Percentiles rank a stretch among this genome's conserved stretches.
Evolutionary conservation across 805 yeast species (phyloP).

Genomic region (Candida morakotiae): DNA sequence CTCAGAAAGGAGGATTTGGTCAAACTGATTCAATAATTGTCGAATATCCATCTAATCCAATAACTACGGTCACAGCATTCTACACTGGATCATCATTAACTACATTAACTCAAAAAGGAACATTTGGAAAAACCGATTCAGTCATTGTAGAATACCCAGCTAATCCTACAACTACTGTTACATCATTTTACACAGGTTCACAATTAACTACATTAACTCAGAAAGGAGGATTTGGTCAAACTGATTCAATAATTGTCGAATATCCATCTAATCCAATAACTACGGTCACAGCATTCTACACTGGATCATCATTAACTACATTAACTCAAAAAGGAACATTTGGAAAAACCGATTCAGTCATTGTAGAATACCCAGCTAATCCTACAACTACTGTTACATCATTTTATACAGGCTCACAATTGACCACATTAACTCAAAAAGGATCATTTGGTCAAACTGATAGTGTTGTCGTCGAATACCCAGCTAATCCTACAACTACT

Average conservation of each 20-base stretch:
- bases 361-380: conserved; percentile 11
- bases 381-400: conserved; percentile 10
- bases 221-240: background rate
- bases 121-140: background rate
- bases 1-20: background rate
- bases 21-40: background rate
- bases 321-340: background rate
- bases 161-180: background rate
- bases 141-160: background rate
- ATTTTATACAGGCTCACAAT: conserved; percentile 11
- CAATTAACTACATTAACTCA: background rate
- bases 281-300: background rate
- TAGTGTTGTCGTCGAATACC: conserved; percentile 12
- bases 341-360: conserved; percentile 8
- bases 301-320: background rate
- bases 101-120: background rate
- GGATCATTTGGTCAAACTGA: conserved; percentile 9
- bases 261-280: conserved; percentile 2
- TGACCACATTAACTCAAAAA: conserved; percentile 9
- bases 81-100: background rate
- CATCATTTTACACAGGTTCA: background rate
- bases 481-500: conserved; percentile 11
- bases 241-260: background rate
- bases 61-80: background rate
- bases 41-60: background rate